These are phyloP conservation scores for Ophiostoma novo-ulmi DNA, from an alignment of 2,329 filamentous ascomycete species.

Conservation along the genomic window DNA sequence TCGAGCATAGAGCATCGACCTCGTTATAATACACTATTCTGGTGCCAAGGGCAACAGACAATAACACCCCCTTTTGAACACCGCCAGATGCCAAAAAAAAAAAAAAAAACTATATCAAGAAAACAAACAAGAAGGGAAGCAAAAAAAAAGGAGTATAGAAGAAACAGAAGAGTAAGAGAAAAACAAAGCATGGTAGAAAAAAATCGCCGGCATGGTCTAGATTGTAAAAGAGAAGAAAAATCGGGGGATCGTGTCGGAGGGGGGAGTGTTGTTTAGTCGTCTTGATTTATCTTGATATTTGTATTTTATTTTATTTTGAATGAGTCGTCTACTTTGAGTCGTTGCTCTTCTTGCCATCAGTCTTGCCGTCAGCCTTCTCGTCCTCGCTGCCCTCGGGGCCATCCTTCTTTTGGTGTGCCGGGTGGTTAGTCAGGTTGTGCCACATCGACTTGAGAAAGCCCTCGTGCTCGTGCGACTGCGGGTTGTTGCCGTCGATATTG, in stretches of 20 bases:
- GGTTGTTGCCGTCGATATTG: slow-evolving; percentile 35
- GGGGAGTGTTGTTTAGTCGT: background rate
- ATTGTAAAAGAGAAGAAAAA: background rate
- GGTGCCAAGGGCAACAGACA: slow-evolving; percentile 2
- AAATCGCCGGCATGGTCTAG: background rate
- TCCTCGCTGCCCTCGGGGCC: slow-evolving; percentile 24
- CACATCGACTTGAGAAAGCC: slow-evolving; percentile 90
- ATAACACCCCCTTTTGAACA: slow-evolving; percentile 10
- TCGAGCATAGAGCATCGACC: background rate
- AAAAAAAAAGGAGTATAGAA: background rate
- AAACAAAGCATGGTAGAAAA: background rate
- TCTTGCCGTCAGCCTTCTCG: slow-evolving; percentile 18
- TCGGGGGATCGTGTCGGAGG: slow-evolving; percentile 9
- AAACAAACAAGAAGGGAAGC: background rate
- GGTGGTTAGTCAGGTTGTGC: slow-evolving; percentile 83
- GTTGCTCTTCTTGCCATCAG: background rate
- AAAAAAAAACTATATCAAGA: background rate
- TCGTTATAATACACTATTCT: background rate
- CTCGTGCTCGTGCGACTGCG: slow-evolving; percentile 65
- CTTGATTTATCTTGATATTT: background rate
- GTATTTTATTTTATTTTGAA: slow-evolving; percentile 23
- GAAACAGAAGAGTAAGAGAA: slow-evolving; percentile 1
- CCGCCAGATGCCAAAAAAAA: background rate
- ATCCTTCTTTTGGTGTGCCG: slow-evolving; percentile 45
- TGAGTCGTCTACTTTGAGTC: background rate